These are phyloP conservation scores for Comarum palustre DNA, from an alignment of 306 rosid genomes.

Conservation along the genomic window DNA sequence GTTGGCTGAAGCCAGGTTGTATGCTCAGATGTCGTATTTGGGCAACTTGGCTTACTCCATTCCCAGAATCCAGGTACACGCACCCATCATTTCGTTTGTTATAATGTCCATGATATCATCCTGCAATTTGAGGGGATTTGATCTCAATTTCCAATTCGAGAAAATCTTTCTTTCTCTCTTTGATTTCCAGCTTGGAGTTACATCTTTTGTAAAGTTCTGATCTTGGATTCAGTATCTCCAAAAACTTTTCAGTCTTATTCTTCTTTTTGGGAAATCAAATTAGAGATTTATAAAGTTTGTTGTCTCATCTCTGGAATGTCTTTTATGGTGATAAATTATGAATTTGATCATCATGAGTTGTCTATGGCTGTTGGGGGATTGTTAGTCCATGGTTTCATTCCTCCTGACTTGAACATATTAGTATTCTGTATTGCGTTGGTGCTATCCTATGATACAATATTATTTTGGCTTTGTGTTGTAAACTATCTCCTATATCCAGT, in stretches of 20 bases:
- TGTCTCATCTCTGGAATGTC: background rate
- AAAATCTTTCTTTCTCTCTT: background rate
- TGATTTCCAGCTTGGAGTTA: background rate
- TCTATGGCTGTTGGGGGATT: background rate
- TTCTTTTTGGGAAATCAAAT: background rate
- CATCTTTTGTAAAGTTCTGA: constrained; percentile 17
- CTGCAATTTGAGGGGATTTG: background rate
- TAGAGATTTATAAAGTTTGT: background rate
- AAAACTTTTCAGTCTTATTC: background rate
- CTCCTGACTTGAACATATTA: background rate
- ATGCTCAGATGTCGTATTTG: constrained; percentile 82
- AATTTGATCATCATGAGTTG: constrained; percentile 1
- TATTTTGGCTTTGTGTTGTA: background rate
- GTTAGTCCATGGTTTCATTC: background rate
- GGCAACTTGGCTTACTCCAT: constrained; percentile 75
- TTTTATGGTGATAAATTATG: background rate
- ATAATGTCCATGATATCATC: background rate
- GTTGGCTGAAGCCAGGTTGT: constrained; percentile 66
- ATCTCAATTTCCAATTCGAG: background rate
- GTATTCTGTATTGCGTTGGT: background rate
- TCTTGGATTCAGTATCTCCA: background rate
- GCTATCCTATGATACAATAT: background rate
- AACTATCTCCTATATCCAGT: background rate
- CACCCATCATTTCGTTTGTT: background rate
- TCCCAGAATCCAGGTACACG: constrained; percentile 61